Percentiles rank a stretch among this genome's conserved stretches.
Evolutionary conservation across 176 grass and related monocot genomes (phyloP).

Genomic region (Paspalum notatum): DNA sequence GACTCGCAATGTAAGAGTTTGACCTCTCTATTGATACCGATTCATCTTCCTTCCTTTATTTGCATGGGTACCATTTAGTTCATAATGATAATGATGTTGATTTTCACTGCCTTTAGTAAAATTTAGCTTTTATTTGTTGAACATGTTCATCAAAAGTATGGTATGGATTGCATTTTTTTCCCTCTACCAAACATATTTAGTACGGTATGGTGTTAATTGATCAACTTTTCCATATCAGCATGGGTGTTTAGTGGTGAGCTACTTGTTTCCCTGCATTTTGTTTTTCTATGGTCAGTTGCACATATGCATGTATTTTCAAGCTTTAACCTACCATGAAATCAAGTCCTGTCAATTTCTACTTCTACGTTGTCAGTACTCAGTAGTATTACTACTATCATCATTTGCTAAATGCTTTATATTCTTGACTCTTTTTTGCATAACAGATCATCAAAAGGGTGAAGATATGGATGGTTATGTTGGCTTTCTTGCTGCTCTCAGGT

Average conservation of each 20-base stretch:
- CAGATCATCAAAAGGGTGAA: slow-evolving; percentile 64
- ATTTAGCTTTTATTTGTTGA: not conserved
- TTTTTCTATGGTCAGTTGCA: slow-evolving; percentile 16
- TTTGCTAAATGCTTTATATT: slow-evolving; percentile 24
- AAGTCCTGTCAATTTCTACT: slow-evolving; percentile 4
- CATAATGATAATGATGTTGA: slow-evolving; percentile 15
- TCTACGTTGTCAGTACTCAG: not conserved
- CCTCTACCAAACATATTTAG: not conserved
- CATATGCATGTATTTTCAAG: not conserved
- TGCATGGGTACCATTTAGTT: slow-evolving; percentile 5
- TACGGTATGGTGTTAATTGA: too few relatives aligned
- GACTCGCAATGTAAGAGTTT: slow-evolving; percentile 62
- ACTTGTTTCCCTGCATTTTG: not conserved
- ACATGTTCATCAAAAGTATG: slow-evolving; percentile 6
- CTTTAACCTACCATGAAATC: not conserved
- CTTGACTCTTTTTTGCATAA: not conserved
- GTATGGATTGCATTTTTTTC: slow-evolving; percentile 1
- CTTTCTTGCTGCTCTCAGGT: slow-evolving; percentile 82
- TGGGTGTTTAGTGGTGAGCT: not conserved
- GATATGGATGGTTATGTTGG: slow-evolving; percentile 96
- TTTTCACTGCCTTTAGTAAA: not conserved
- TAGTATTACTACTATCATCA: slow-evolving; percentile 21
- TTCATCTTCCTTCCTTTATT: slow-evolving; percentile 29
- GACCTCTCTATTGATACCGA: not conserved
- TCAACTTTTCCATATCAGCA: slow-evolving; percentile 14